These are phyloP conservation scores for Baudoinia panamericana DNA, from an alignment of 495 filamentous ascomycete genomes.

Conservation along the genomic window DNA sequence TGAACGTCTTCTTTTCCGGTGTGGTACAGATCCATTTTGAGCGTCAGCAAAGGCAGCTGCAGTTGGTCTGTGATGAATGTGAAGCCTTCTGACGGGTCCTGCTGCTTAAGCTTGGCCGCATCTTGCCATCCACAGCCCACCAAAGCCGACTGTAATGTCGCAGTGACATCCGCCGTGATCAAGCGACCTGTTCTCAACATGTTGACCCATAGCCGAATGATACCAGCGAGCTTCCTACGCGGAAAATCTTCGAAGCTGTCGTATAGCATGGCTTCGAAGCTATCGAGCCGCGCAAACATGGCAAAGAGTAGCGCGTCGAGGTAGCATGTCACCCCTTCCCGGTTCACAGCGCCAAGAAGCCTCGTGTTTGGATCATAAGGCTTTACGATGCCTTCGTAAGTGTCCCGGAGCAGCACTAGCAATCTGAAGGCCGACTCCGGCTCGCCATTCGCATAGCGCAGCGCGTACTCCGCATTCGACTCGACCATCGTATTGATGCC, in stretches of 20 bases:
- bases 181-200: slow-evolving; percentile 72
- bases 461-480: slow-evolving; percentile 55
- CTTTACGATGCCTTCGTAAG: slow-evolving; percentile 66
- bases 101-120: slow-evolving; percentile 60
- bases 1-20: slow-evolving; percentile 66
- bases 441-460: slow-evolving; percentile 54
- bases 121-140: slow-evolving; percentile 88
- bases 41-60: slow-evolving; percentile 71
- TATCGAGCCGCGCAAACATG: slow-evolving; percentile 83
- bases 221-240: slow-evolving; percentile 53
- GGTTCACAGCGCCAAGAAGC: slow-evolving; percentile 77
- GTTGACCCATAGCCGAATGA: slow-evolving; percentile 86
- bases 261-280: slow-evolving; percentile 82
- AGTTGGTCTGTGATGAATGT: slow-evolving; percentile 83
- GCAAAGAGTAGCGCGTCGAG: slow-evolving; percentile 86
- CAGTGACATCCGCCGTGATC: slow-evolving; percentile 73
- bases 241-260: slow-evolving; percentile 56
- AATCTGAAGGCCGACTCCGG: slow-evolving; percentile 62
- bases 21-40: slow-evolving; percentile 93
- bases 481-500: slow-evolving; percentile 44
- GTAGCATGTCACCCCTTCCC: slow-evolving; percentile 78
- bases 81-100: slow-evolving; percentile 92
- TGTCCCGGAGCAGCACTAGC: slow-evolving; percentile 59
- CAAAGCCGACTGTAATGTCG: slow-evolving; percentile 67
- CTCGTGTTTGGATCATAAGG: slow-evolving; percentile 54